Percentiles rank a stretch among this genome's conserved stretches.
These are phyloP conservation scores for Fusarium heterosporum DNA, from an alignment of 2,329 filamentous ascomycete species.

Conservation along the genomic window DNA sequence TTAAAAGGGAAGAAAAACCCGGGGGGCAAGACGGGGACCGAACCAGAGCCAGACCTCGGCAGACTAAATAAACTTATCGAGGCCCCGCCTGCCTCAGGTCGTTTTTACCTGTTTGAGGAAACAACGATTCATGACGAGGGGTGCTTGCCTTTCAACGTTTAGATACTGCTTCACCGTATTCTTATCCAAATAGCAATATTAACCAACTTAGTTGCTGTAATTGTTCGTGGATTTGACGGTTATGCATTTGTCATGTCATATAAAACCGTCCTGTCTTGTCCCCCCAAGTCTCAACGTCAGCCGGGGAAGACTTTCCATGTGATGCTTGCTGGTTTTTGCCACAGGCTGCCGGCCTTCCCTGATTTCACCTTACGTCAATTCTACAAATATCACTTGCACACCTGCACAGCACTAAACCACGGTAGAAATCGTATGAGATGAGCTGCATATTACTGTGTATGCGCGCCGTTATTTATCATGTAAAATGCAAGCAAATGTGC, in stretches of 20 bases:
- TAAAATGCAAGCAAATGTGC: neutral
- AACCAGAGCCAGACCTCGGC: slow-evolving; percentile 42
- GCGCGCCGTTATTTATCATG: neutral
- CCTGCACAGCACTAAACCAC: neutral
- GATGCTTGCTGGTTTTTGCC: slow-evolving; percentile 36
- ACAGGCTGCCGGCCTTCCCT: slow-evolving; percentile 16
- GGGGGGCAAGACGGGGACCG: slow-evolving; percentile 42
- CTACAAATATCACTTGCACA: slow-evolving; percentile 13
- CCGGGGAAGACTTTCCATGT: slow-evolving; percentile 31
- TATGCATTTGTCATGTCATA: neutral
- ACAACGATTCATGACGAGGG: slow-evolving; percentile 3
- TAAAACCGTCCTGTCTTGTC: slow-evolving; percentile 6
- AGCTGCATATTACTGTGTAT: neutral
- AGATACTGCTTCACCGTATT: neutral
- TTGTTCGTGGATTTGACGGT: neutral
- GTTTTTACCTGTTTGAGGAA: slow-evolving; percentile 27
- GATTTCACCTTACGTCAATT: slow-evolving; percentile 11
- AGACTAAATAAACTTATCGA: slow-evolving; percentile 27
- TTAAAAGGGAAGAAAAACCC: slow-evolving; percentile 47
- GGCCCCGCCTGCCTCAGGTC: slow-evolving; percentile 17
- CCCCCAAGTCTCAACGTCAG: slow-evolving; percentile 5
- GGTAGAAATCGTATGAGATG: neutral
- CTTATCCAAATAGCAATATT: neutral
- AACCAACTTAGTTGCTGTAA: neutral
- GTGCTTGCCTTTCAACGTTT: slow-evolving; percentile 5